Conservation (phyloP, 768 basidiomycete genomes). For the Agrocybe chaxingu region DNA sequence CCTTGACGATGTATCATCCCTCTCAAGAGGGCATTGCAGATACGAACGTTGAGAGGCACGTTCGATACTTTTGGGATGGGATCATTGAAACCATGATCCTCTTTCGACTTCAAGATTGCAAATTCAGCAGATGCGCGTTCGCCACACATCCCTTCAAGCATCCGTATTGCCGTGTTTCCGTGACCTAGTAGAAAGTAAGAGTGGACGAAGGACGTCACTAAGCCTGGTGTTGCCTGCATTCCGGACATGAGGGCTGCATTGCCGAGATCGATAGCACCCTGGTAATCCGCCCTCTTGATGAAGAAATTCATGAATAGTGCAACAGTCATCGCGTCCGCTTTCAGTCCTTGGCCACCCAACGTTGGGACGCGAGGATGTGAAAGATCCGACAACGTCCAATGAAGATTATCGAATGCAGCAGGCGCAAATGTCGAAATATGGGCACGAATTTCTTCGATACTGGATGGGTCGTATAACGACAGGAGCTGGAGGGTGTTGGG, state of each 20-base stretch:
- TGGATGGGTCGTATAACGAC: conserved; percentile 38
- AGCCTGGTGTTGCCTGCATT: conserved; percentile 42
- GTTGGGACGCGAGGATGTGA: conserved; percentile 11
- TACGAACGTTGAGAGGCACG: conserved; percentile 32
- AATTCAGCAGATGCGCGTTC: conserved; percentile 26
- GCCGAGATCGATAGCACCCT: conserved; percentile 43
- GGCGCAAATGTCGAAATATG: too few relatives aligned
- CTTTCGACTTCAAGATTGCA: neutral
- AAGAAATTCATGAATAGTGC: conserved; percentile 59
- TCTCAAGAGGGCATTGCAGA: conserved; percentile 63
- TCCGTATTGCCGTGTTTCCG: conserved; percentile 45
- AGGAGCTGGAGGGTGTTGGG: conserved; percentile 43
- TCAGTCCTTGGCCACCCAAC: conserved; percentile 13
- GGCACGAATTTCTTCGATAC: conserved; percentile 14
- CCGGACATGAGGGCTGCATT: conserved; percentile 41
- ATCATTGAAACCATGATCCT: conserved; percentile 15
- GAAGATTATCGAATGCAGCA: too few relatives aligned
- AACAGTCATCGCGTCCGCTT: conserved; percentile 59
- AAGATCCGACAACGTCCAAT: conserved; percentile 10
- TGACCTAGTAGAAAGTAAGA: conserved; percentile 48
- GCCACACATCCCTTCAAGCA: conserved; percentile 48
- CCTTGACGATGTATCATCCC: conserved; percentile 49
- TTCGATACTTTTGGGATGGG: conserved; percentile 16
- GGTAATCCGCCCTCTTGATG: conserved; percentile 39
- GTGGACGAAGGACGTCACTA: conserved; percentile 53